Base-by-base conservation (phyloP, 805 yeast genomes). In the Kazachstania africana region DNA sequence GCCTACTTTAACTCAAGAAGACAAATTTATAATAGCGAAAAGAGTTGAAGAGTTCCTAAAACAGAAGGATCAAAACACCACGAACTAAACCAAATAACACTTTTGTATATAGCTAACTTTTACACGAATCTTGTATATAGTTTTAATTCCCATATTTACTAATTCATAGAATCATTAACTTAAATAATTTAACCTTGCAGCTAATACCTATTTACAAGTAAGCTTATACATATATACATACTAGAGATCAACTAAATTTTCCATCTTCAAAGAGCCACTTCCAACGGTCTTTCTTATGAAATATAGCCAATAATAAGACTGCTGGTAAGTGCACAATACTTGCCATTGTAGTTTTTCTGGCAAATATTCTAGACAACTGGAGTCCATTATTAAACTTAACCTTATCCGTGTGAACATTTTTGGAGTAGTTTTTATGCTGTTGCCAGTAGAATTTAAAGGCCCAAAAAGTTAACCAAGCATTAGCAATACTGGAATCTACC, bases 251-350 rank as follows among this genome's bases (percentile, higher is more conserved):
- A 8, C 10, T 19, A 10, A 19, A 19, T 19, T 19, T 19, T 19
- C 22, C 10, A 19, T 19, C 22, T 19, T 19, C 22, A 19, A 64
- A 63, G 16, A 77, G 45, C 64, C 81, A 67, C 50, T 85, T 94
- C 96, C 96, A 88, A 52, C 85, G 84, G 5, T 95, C 95, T 53
- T 78, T 78, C 58, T 91, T 91, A 57, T 91, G 97, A 31, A 91
- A 54, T 85, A 91, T 88, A 1, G 97, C 96, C 37, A 91, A 61
- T 13, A 85, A 78, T 33, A 91, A 61, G 12, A 93, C 78, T 0
- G 80, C 87, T 0, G 99, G 98, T 28, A 91, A 60, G 45, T 91
- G 97, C 75, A 88, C 74, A 1, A 91, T 95, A 17, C 94, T 79
- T 24, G 93, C 83, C 94, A 95, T 82, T 54, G 91, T 91, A 26